phyloP scores from a whole-genome alignment of 495 filamentous ascomycete genomes.

The Hamigera avellanea region DNA sequence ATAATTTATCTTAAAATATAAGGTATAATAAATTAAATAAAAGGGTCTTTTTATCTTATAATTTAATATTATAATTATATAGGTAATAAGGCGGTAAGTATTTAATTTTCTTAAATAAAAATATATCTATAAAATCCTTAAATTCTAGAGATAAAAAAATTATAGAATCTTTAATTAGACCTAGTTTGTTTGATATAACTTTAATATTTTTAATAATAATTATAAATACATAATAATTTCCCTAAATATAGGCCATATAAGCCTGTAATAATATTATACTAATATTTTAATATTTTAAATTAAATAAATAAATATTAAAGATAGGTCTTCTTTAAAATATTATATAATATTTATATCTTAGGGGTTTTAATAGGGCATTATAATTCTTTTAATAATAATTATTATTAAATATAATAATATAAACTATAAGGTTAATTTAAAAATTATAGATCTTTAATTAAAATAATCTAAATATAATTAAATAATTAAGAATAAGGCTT shows the following conservation, averaged over 20 bases:
- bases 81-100: neutral
- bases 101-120: neutral
- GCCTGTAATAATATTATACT: neutral
- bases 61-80: slow-evolving; percentile 1
- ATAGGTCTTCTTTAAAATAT: too few relatives aligned
- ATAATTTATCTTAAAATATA: too few relatives aligned
- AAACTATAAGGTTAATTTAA: neutral
- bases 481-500: neutral
- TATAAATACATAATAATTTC: neutral
- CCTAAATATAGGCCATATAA: neutral
- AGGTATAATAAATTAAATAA: neutral
- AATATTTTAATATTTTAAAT: neutral
- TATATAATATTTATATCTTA: too few relatives aligned
- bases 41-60: neutral
- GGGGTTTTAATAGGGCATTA: too few relatives aligned
- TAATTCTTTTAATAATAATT: too few relatives aligned
- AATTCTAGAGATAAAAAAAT: neutral
- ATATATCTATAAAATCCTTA: neutral
- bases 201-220: neutral
- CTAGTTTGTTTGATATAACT: neutral
- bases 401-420: slow-evolving; percentile 1
- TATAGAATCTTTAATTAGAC: neutral
- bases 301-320: neutral
- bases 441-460: neutral
- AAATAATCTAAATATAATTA: neutral